phyloP scores from a whole-genome alignment of 805 yeast genomes.

The Candida ulmi region DNA sequence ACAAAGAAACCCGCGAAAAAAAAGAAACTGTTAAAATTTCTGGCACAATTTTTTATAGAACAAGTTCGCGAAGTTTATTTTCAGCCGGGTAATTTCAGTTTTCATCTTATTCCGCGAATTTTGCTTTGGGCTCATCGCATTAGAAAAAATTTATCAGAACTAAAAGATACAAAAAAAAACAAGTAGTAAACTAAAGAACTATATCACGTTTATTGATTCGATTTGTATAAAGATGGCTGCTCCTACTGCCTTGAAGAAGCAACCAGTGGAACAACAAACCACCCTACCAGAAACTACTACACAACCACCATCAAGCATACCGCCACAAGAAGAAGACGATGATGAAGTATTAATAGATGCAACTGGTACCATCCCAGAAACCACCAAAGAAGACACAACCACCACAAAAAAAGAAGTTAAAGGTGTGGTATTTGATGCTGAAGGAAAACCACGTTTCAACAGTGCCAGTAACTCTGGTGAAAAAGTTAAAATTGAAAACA shows the following conservation, averaged over 20 bases:
- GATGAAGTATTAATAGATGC: slow-evolving; percentile 35
- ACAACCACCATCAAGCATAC: slow-evolving; percentile 1
- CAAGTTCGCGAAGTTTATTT: background rate
- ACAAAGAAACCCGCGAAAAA: background rate
- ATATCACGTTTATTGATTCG: too few relatives aligned
- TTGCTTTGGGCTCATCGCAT: background rate
- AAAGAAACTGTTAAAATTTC: too few relatives aligned
- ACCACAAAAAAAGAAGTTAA: slow-evolving; percentile 18
- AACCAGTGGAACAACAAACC: background rate
- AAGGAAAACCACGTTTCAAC: slow-evolving; percentile 82
- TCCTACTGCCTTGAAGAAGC: slow-evolving; percentile 33
- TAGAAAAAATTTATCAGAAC: background rate
- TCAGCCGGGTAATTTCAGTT: background rate
- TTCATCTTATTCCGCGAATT: background rate
- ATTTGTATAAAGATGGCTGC: slow-evolving; percentile 42
- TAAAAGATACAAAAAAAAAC: background rate
- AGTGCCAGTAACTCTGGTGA: slow-evolving; percentile 57
- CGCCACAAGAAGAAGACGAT: slow-evolving; percentile 27
- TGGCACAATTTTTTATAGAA: background rate
- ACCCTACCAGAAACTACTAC: background rate
- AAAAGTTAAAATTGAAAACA: slow-evolving; percentile 73
- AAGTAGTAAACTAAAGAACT: too few relatives aligned
- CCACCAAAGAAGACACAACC: slow-evolving; percentile 2
- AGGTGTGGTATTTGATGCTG: slow-evolving; percentile 53
- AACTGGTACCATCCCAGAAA: slow-evolving; percentile 20